Base-by-base conservation (phyloP, 106 monocot genomes). In the Platanthera guangdongensis region DNA sequence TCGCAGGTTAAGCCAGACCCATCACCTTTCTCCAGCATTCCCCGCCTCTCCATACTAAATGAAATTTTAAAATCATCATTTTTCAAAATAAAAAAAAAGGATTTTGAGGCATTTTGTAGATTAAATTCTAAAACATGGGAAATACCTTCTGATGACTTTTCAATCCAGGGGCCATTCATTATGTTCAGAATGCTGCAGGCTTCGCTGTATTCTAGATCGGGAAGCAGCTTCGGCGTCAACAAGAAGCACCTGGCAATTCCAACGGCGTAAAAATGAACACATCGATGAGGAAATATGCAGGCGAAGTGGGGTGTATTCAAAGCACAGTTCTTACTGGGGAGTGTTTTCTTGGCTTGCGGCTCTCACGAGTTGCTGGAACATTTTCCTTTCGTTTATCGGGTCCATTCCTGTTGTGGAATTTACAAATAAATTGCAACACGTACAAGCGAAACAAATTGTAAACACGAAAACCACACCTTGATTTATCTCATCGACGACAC, bases 111-210 rank as follows among this genome's bases (percentile, higher is more conserved):
- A 47, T 6, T 14, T 50, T 18, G 22, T 53, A 71, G 8, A 50
- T 8, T 48, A 9, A 47, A 47, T 7, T 62, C 10, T 47, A 71
- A 57, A 71, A 79, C 15, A 21, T 54, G 30, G 9, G 74, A 63
- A 59, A 59, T 94, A 93, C 97, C 97, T 94, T 94, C 84, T 6
- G 97, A 72, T 13, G 97, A 80, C 74, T 85, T 72, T 64, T 94
- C 89, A 39, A 99, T 99, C 89, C 94, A 99, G 21, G 97, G 97
- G 3, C 97, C 97, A 90, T 99, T 99, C 97, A 99, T 99, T 74
- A 99, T 99, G 52, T 94, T 99, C 74, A 99, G 67, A 75, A 99
- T 81, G 82, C 89, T 99, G 77, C 97, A 99, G 5, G 97, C 97
- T 62, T 89, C 88, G 78, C 91, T 94, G 52, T 99, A 99, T 68